Evolutionary conservation across 1,139 yeast species (phyloP), one percentile per base, ranked within the genome.

Genomic region (Debaryomyces nepalensis): DNA sequence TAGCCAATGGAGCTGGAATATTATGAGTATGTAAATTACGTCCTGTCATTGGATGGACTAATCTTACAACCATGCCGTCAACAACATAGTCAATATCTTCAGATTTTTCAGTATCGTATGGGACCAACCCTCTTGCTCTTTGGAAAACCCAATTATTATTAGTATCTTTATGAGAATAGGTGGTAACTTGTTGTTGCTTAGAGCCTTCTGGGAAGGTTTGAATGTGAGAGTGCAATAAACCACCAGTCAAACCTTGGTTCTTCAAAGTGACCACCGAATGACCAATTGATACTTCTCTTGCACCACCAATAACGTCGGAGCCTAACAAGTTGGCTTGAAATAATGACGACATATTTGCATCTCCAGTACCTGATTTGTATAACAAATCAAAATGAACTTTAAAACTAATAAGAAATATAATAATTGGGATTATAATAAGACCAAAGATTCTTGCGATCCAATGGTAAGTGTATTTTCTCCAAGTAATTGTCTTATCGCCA

Each of bases 181-280:
- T 87, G 34, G 99, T 93, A 43, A 93, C 87, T 69, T 93, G 99
- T 68, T 93, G 98, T 70, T 93, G 99, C 55, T 80, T 77, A 14
- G 98, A 91, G 43, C 99, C 99, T 57, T 83, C 96, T 33, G 99
- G 99, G 73, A 74, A 93, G 9, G 89, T 75, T 70, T 93, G 98
- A 39, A 87, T 81, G 63, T 93, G 99, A 9, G 99, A 93, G 68
- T 93, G 99, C 58, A 93, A 78, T 54, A 95, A 74, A 32, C 96
- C 95, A 50, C 97, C 97, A 48, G 93, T 84, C 52, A 90, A 77
- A 36, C 97, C 97, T 70, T 89, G 96, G 63, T 84, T 88, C 66
- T 90, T 93, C 47, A 93, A 63, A 4, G 98, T 88, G 43, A 88
- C 77, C 24, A 75, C 64, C 1, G 98, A 89, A 43, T 84, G 80